Base-by-base conservation (phyloP, 169 alveolate genomes). In the Plasmodium yoelii region DNA sequence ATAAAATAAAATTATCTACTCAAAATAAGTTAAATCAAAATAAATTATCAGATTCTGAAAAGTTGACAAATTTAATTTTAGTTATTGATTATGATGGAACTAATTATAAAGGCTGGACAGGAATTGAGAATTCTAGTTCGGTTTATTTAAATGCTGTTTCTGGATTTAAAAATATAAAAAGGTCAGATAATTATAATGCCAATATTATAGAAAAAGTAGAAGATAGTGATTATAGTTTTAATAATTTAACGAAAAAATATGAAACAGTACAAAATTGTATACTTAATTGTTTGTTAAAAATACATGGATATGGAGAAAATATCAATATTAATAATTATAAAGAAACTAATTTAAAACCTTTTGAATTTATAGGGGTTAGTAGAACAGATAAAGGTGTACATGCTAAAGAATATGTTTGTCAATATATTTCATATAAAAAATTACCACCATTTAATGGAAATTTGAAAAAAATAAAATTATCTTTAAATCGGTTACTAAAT, bases 311-410 rank as follows among this genome's bases (percentile, higher is more conserved):
- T 60, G 64, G 80, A 65, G 64, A 92, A 0, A 57, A 91, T 19
- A 2, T 34, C 6, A 80, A 75, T 19, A 80, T 44, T 47, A 44
- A 39, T 77, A n/a, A 22, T 1, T 19, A 67, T 0, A 12, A 44
- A 18, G 9, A 13, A 19, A 46, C 15, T 22, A 2, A 49, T 57
- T 64, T 39, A 10, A 73, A 87, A 49, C 84, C 92, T 3, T 93
- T 93, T 28, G 64, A 94, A n/a, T 88, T 93, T 42, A 87, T 93
- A 18, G 88, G 94, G 2, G 90, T 93, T 15, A 93, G 96, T 82
- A 88, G 96, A 63, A 93, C 96, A 5, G 96, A 93, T 70, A 93
- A 89, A 63, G 96, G 96, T 1, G 96, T 93, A 0, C 96, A 93
- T 68, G 94, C 96, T 4, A 73, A 64, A 44, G 95, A 88, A 65